These are phyloP conservation scores for Tuber aestivum DNA, from an alignment of 495 filamentous ascomycete species.

Conservation along the genomic window DNA sequence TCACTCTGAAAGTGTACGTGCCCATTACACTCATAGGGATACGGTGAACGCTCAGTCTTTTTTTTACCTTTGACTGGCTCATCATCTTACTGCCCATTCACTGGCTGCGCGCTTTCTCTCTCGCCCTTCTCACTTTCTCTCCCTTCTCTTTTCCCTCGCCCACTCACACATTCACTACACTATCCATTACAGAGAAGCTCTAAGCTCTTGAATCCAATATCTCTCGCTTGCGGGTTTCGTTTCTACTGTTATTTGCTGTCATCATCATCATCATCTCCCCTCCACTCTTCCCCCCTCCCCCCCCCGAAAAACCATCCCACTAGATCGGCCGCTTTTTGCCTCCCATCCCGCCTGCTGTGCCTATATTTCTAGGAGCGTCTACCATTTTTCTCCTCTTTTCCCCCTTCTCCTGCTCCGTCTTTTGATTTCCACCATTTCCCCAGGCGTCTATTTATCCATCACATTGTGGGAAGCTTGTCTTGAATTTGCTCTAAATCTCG, in stretches of 20 bases:
- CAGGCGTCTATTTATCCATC: background rate
- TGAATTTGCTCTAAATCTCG: constrained; percentile 4
- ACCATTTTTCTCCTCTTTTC: background rate
- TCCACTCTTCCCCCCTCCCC: background rate
- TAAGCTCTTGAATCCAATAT: background rate
- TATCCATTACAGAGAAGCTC: background rate
- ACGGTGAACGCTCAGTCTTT: background rate
- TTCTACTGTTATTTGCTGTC: background rate
- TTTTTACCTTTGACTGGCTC: background rate
- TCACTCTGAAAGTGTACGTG: background rate
- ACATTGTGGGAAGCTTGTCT: background rate
- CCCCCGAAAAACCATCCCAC: background rate
- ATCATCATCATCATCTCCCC: background rate
- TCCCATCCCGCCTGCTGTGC: background rate
- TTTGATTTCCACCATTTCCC: background rate
- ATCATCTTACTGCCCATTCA: background rate
- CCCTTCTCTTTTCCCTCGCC: background rate
- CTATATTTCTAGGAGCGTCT: background rate
- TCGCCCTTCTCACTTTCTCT: background rate
- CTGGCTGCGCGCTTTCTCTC: constrained; percentile 1
- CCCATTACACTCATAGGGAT: background rate
- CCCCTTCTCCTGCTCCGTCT: background rate
- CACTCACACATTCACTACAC: constrained; percentile 5
- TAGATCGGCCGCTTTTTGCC: background rate
- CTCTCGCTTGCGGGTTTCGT: background rate